Evolutionary conservation across 352 stramenopile genomes (phyloP).

Genomic region (Phytophthora tubulina): DNA sequence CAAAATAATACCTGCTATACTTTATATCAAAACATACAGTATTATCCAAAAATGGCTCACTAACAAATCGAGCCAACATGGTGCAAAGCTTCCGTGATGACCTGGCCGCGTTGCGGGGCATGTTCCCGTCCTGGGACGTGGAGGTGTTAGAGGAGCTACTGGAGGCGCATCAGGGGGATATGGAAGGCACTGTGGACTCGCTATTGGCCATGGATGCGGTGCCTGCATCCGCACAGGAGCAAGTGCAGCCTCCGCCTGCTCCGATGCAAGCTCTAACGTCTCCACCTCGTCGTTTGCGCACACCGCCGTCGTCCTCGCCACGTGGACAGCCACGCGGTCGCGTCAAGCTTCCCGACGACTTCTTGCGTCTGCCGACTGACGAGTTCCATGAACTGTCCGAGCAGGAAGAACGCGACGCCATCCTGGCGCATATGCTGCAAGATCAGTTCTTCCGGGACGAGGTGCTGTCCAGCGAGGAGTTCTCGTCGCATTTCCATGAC

Average conservation of each 20-base stretch:
- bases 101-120: slow-evolving; percentile 68
- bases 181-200: slow-evolving; percentile 83
- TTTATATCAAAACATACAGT: slow-evolving; percentile 17
- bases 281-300: slow-evolving; percentile 19
- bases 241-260: slow-evolving; percentile 21
- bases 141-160: slow-evolving; percentile 70
- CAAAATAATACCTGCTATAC: slow-evolving; percentile 6
- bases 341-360: slow-evolving; percentile 73
- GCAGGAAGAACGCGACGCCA: slow-evolving; percentile 76
- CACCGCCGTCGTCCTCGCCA: slow-evolving; percentile 28
- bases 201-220: slow-evolving; percentile 74
- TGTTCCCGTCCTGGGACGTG: slow-evolving; percentile 84
- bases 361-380: slow-evolving; percentile 66
- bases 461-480: slow-evolving; percentile 74
- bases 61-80: slow-evolving; percentile 51
- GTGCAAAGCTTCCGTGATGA: slow-evolving; percentile 66
- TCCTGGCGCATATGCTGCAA: slow-evolving; percentile 84
- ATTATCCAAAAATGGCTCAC: slow-evolving; percentile 10
- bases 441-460: slow-evolving; percentile 87
- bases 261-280: slow-evolving; percentile 23
- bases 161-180: slow-evolving; percentile 67
- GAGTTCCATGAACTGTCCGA: slow-evolving; percentile 48
- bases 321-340: slow-evolving; percentile 24
- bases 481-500: slow-evolving; percentile 76
- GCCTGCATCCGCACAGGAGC: background rate